Evolutionary conservation across 495 filamentous ascomycete species (phyloP).

Genomic region (Penicillium canariense): DNA sequence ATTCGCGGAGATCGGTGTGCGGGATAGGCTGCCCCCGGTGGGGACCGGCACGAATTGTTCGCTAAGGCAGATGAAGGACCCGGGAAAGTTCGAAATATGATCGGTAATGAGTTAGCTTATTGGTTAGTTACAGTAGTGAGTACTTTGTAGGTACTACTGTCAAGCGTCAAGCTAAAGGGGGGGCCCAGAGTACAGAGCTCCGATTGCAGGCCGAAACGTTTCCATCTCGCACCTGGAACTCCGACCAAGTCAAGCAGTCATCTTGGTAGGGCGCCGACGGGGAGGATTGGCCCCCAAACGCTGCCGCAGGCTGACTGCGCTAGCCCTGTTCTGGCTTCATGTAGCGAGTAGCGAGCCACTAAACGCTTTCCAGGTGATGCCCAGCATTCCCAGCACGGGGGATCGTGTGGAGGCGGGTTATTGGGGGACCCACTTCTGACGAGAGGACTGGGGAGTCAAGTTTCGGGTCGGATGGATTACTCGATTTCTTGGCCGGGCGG

Average conservation of each 20-base stretch:
- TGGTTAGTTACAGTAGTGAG: too few relatives aligned
- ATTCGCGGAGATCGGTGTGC: neutral
- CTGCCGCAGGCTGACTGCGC: slow-evolving; percentile 6
- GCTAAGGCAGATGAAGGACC: neutral
- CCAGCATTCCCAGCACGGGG: slow-evolving; percentile 1
- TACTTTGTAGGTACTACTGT: too few relatives aligned
- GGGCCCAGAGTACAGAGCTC: neutral
- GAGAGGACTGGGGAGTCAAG: neutral
- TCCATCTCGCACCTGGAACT: too few relatives aligned
- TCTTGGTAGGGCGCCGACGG: too few relatives aligned
- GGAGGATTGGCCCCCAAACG: slow-evolving; percentile 14
- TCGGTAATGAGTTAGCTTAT: too few relatives aligned
- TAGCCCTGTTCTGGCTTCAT: slow-evolving; percentile 21
- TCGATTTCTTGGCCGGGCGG: neutral
- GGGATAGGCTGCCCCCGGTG: neutral
- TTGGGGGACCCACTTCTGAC: neutral
- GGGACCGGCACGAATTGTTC: neutral
- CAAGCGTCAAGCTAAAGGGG: neutral
- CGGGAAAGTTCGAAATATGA: too few relatives aligned
- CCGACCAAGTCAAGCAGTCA: too few relatives aligned
- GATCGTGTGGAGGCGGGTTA: neutral
- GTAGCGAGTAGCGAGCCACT: slow-evolving; percentile 24
- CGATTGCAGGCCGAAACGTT: neutral
- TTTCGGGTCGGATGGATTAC: neutral
- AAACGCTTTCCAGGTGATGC: neutral